Evolutionary conservation across 2,329 filamentous ascomycete species (phyloP), one percentile per base, ranked within the genome.

Genomic region (Allantophomopsis lycopodina): DNA sequence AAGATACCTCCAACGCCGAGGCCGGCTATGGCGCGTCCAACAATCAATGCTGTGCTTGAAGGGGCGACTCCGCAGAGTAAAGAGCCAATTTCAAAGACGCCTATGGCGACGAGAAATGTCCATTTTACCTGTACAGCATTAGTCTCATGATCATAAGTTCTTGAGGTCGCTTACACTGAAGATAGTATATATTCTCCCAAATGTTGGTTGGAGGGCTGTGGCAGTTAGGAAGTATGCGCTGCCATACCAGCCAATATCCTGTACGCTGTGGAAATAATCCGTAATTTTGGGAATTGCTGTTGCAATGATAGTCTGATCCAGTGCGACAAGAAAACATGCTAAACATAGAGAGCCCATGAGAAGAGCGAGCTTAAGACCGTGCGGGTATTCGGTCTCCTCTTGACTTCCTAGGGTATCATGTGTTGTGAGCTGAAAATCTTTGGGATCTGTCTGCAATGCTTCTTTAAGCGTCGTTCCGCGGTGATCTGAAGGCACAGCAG

Each of bases 251-350:
- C 53, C 52, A 13, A 56, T 48, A 42, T 40, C 34, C 5, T 39
- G 28, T 5, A 43, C 21, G 11, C 38, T 34, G 21, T 41, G 20
- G 34, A 43, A 43, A 10, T 43, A 15, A 35, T 43, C 61, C 2
- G 68, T 69, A 49, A 71, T 70, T 44, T 63, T 65, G 21, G 68
- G 68, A 33, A 71, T 69, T 8, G 66, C 68, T 1, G 66, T 70
- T 3, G 65, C 64, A 13, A 71, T 60, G 40, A 71, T 70, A 23
- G 66, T 70, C 60, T 65, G 37, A 5, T 16, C 32, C 32, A 53
- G 37, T 12, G 50, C 50, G 2, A 50, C 47, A 7, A 53, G 39
- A 36, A 53, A 53, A 15, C 50, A 45, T 13, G 48, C 41, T 5
- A 51, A 34, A 37, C 48, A 50, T 7, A 53, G 46, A 6, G 48